Evolutionary conservation across 2,329 filamentous ascomycete species (phyloP).

Genomic region (Sphaerulina musiva): DNA sequence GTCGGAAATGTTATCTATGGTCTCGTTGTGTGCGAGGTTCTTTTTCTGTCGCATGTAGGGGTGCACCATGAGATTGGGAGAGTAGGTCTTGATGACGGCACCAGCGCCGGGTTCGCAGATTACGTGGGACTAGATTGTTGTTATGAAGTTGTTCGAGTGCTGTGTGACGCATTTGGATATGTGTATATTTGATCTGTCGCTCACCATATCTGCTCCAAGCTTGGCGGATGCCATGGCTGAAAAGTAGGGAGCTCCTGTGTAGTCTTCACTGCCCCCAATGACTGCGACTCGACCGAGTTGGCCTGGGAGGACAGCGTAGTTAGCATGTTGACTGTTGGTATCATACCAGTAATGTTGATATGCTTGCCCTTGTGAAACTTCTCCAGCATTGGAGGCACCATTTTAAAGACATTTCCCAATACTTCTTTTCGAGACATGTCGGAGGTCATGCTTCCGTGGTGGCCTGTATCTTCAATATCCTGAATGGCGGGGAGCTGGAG

Average conservation of each 20-base stretch:
- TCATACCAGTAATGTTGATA: not conserved
- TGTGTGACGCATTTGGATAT: not conserved
- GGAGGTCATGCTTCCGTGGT: constrained; percentile 38
- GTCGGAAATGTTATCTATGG: constrained; percentile 57
- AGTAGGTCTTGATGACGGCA: constrained; percentile 91
- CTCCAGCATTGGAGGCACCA: constrained; percentile 91
- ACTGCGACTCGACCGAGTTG: constrained; percentile 88
- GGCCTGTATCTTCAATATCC: too few relatives aligned
- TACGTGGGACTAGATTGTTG: constrained; percentile 64
- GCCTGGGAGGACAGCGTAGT: constrained; percentile 47
- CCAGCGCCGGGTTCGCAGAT: constrained; percentile 87
- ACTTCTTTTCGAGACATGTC: constrained; percentile 62
- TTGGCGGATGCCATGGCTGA: constrained; percentile 93
- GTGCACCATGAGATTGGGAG: constrained; percentile 97
- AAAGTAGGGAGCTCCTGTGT: constrained; percentile 96
- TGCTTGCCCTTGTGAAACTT: constrained; percentile 84
- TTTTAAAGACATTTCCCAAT: constrained; percentile 72
- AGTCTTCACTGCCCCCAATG: constrained; percentile 91
- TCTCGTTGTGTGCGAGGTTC: constrained; percentile 49
- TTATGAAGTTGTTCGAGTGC: not conserved
- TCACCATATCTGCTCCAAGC: constrained; percentile 86
- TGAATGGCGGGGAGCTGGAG: too few relatives aligned
- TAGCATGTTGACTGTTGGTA: not conserved
- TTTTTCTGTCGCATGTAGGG: constrained; percentile 81
- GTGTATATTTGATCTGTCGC: not conserved